Conservation (phyloP, 2,329 filamentous ascomycete genomes). For the Penicillium freii region DNA sequence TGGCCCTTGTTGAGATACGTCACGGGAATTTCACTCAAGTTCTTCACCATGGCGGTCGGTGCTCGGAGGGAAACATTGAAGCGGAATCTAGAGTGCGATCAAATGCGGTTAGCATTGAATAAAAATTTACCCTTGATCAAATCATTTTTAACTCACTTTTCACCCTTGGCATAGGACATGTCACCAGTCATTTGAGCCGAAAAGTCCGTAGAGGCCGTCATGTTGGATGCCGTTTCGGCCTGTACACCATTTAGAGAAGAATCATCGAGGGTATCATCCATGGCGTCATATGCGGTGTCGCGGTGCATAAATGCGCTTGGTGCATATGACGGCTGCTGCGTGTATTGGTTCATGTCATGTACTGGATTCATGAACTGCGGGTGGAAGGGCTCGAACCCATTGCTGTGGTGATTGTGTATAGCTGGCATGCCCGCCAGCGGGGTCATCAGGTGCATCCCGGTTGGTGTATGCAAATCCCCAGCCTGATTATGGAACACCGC, state of each 20-base stretch:
- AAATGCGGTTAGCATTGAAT: constrained; percentile 14
- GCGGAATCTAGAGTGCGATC: constrained; percentile 62
- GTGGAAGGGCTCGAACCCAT: constrained; percentile 64
- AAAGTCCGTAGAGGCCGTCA: constrained; percentile 31
- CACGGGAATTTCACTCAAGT: constrained; percentile 86
- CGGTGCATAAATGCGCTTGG: constrained; percentile 79
- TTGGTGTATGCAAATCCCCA: constrained; percentile 82
- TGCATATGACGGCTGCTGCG: constrained; percentile 62
- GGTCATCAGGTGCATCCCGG: constrained; percentile 70
- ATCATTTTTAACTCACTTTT: constrained; percentile 52
- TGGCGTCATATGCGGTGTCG: constrained; percentile 73
- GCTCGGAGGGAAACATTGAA: constrained; percentile 89
- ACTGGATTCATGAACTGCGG: constrained; percentile 55
- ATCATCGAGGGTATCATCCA: constrained; percentile 66
- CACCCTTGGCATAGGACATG: constrained; percentile 39
- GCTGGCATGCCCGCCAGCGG: constrained; percentile 73
- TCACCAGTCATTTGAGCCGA: constrained; percentile 22
- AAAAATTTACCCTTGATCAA: constrained; percentile 13
- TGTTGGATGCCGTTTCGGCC: constrained; percentile 54
- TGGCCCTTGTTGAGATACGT: constrained; percentile 98
- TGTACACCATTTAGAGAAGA: constrained; percentile 62
- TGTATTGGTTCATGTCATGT: constrained; percentile 69
- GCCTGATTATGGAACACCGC: constrained; percentile 79
- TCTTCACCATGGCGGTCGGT: constrained; percentile 89
- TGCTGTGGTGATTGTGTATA: constrained; percentile 58